A percentile compares a stretch with the other conserved stretches of the same genome.
phyloP scores from a whole-genome alignment of 2,329 filamentous ascomycete species.

The Colletotrichum salicis region DNA sequence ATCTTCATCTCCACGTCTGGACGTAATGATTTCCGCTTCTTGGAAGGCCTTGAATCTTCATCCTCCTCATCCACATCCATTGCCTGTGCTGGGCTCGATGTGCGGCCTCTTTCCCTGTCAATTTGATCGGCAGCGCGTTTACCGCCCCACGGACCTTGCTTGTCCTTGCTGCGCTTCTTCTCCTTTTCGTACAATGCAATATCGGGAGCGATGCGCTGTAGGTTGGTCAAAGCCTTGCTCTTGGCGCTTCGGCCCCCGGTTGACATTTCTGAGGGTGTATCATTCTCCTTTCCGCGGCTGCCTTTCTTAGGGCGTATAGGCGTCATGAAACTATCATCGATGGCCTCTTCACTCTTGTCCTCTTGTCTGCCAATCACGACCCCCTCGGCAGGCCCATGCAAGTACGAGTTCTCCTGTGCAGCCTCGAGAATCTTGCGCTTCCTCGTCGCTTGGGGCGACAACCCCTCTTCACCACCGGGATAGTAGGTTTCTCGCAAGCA shows the following conservation, averaged over 20 bases:
- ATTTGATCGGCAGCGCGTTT: slow-evolving; percentile 69
- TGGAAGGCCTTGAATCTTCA: slow-evolving; percentile 62
- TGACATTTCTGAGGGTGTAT: slow-evolving; percentile 75
- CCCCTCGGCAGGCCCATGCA: slow-evolving; percentile 58
- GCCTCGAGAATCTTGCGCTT: slow-evolving; percentile 62
- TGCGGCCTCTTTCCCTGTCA: slow-evolving; percentile 53
- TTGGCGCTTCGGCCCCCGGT: slow-evolving; percentile 89
- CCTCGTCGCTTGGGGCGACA: slow-evolving; percentile 55
- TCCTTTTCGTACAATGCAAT: slow-evolving; percentile 94
- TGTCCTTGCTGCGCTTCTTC: slow-evolving; percentile 75
- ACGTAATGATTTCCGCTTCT: slow-evolving; percentile 70
- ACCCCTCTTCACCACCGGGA: slow-evolving; percentile 65
- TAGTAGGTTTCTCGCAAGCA: slow-evolving; percentile 75
- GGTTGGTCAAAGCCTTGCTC: slow-evolving; percentile 78
- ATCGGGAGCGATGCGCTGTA: slow-evolving; percentile 83
- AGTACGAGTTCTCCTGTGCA: slow-evolving; percentile 62
- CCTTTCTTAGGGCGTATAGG: slow-evolving; percentile 62
- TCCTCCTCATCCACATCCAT: slow-evolving; percentile 53
- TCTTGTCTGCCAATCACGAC: slow-evolving; percentile 54
- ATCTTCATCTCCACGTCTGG: slow-evolving; percentile 79
- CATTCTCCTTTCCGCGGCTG: slow-evolving; percentile 81
- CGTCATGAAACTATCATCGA: slow-evolving; percentile 55
- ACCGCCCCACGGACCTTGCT: slow-evolving; percentile 66
- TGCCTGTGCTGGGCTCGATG: slow-evolving; percentile 34
- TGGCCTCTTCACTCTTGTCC: slow-evolving; percentile 52